A percentile compares a stretch with the other conserved stretches of the same genome.
Conservation (phyloP, 352 stramenopile species). For the Globisporangium cederbergense region DNA sequence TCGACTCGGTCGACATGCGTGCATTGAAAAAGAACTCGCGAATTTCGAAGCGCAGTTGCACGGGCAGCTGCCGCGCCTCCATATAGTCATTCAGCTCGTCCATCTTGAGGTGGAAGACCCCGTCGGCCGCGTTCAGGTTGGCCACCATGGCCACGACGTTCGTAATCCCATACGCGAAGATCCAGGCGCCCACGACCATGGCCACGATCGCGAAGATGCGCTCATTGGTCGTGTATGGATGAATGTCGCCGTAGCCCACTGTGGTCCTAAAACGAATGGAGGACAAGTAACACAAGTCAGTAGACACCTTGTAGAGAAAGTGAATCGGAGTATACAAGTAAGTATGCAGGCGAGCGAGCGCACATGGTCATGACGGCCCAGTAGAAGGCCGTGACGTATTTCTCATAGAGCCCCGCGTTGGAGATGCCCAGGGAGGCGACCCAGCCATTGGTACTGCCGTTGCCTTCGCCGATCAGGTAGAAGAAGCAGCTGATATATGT, state of each 20-base stretch:
- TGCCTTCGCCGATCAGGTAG: conserved; percentile 37
- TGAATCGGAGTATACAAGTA: background rate
- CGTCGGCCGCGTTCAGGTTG: conserved; percentile 63
- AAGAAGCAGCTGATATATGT: conserved; percentile 43
- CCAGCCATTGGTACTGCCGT: conserved; percentile 35
- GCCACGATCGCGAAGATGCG: conserved; percentile 67
- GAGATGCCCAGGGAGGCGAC: conserved; percentile 37
- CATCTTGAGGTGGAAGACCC: conserved; percentile 61
- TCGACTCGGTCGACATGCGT: conserved; percentile 58
- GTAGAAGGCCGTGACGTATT: conserved; percentile 65
- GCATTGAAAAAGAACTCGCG: conserved; percentile 79
- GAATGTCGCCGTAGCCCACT: conserved; percentile 55
- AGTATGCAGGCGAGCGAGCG: conserved; percentile 9
- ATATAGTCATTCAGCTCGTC: conserved; percentile 84
- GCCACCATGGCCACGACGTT: conserved; percentile 78
- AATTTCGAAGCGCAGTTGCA: conserved; percentile 68
- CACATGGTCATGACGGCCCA: conserved; percentile 73
- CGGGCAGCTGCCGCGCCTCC: conserved; percentile 59
- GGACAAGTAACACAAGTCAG: conserved; percentile 3
- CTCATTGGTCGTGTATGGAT: conserved; percentile 44
- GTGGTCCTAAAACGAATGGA: conserved; percentile 34
- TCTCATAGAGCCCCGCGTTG: conserved; percentile 20
- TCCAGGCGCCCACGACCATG: conserved; percentile 65
- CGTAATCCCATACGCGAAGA: conserved; percentile 80
- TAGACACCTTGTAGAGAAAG: background rate